Conservation (phyloP, 345 rosid genomes). For the Toxicodendron radicans region DNA sequence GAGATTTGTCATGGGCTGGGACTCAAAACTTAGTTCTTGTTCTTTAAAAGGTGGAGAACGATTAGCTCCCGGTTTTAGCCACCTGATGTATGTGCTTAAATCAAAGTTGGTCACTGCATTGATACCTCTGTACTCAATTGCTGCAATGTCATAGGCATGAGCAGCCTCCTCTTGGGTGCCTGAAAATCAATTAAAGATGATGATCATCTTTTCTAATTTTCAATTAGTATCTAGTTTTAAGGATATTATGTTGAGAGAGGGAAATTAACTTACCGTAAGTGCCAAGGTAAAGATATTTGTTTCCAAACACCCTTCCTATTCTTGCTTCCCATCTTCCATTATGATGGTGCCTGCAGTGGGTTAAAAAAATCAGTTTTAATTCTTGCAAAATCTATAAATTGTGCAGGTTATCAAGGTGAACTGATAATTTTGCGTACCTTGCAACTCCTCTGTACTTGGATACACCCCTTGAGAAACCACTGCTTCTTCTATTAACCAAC, state of each 20-base stretch:
- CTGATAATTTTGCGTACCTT: conserved; percentile 21
- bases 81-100: conserved; percentile 45
- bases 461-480: conserved; percentile 48
- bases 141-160: conserved; percentile 52
- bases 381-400: no score
- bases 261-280: conserved; percentile 45
- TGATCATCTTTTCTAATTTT: background rate
- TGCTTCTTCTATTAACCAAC: conserved; percentile 34
- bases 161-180: conserved; percentile 62
- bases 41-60: conserved; percentile 15
- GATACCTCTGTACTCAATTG: conserved; percentile 53
- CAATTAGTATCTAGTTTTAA: no score
- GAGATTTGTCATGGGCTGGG: conserved; percentile 5
- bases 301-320: conserved; percentile 78
- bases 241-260: background rate
- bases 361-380: background rate
- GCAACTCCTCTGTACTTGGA: conserved; percentile 52
- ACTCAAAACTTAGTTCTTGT: conserved; percentile 14
- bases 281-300: conserved; percentile 71
- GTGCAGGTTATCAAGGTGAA: background rate
- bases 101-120: conserved; percentile 60
- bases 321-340: conserved; percentile 88
- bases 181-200: background rate
- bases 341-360: conserved; percentile 60
- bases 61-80: conserved; percentile 38